Conservation (phyloP, 2,329 filamentous ascomycete species). For the Endoconidiophora laricicola region DNA sequence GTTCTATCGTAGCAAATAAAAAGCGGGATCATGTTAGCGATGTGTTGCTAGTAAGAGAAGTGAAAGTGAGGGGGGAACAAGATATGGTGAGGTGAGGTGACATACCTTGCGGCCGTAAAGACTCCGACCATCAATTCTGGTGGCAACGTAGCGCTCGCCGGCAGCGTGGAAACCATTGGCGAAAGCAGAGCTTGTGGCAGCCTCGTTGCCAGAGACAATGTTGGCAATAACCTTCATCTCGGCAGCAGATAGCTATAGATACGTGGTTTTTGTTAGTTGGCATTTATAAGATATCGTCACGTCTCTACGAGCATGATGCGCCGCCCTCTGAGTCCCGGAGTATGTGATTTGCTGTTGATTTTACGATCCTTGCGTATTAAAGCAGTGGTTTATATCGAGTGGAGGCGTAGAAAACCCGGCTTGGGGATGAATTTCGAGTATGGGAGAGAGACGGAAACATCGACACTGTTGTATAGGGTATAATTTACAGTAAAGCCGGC, state of each 20-base stretch:
- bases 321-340: no score
- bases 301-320: no score
- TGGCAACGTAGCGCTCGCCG: slow-evolving; percentile 62
- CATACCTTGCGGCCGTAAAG: slow-evolving; percentile 75
- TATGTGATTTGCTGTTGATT: no score
- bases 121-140: slow-evolving; percentile 59
- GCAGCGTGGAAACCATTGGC: slow-evolving; percentile 58
- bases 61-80: background rate
- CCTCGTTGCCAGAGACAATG: slow-evolving; percentile 31
- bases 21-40: background rate
- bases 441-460: background rate
- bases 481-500: slow-evolving; percentile 53
- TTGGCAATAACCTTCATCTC: slow-evolving; percentile 43
- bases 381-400: no score
- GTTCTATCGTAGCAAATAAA: slow-evolving; percentile 29
- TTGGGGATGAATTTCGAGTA: background rate
- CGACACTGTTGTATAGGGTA: background rate
- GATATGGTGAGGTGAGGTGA: background rate
- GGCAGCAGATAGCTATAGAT: slow-evolving; percentile 19
- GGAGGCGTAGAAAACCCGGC: background rate
- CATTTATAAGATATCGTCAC: background rate
- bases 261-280: background rate
- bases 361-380: no score
- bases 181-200: slow-evolving; percentile 47
- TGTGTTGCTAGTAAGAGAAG: slow-evolving; percentile 8